A percentile compares a stretch with the other conserved stretches of the same genome.
phyloP scores from a whole-genome alignment of 2,329 filamentous ascomycete species.

The Zymoseptoria passerinii region DNA sequence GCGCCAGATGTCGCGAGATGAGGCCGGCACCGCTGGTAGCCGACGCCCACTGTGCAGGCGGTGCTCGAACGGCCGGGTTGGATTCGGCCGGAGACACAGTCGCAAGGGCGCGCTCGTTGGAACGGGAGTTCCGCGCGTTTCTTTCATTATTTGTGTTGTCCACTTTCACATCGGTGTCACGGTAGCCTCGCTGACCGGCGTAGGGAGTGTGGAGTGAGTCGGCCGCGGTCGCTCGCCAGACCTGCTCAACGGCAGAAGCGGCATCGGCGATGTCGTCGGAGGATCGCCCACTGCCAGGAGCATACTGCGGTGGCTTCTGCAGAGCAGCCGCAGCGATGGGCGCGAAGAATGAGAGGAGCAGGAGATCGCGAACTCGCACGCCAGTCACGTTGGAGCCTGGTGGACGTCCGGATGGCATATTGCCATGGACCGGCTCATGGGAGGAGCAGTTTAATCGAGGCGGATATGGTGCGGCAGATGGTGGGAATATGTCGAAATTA shows the following conservation, averaged over 20 bases:
- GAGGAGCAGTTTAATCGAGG: background rate
- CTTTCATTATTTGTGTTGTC: slow-evolving; percentile 19
- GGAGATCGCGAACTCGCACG: slow-evolving; percentile 23
- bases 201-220: slow-evolving; percentile 22
- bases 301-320: slow-evolving; percentile 30
- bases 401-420: slow-evolving; percentile 26
- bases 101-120: slow-evolving; percentile 87
- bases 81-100: slow-evolving; percentile 86
- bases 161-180: slow-evolving; percentile 8
- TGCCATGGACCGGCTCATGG: slow-evolving; percentile 17
- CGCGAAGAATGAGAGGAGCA: slow-evolving; percentile 25
- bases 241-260: slow-evolving; percentile 13
- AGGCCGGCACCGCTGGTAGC: slow-evolving; percentile 46
- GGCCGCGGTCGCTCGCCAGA: slow-evolving; percentile 12
- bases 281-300: slow-evolving; percentile 8
- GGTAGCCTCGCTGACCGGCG: slow-evolving; percentile 20
- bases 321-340: slow-evolving; percentile 29
- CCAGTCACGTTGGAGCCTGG: slow-evolving; percentile 17
- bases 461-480: background rate
- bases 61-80: slow-evolving; percentile 80
- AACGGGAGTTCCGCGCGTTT: slow-evolving; percentile 24
- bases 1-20: slow-evolving; percentile 82
- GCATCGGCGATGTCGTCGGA: slow-evolving; percentile 14
- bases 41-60: slow-evolving; percentile 55
- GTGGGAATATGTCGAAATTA: background rate